Percentiles rank a stretch among this genome's conserved stretches.
Conservation (phyloP, 441 rosid species). For the Gossypium lobatum region DNA sequence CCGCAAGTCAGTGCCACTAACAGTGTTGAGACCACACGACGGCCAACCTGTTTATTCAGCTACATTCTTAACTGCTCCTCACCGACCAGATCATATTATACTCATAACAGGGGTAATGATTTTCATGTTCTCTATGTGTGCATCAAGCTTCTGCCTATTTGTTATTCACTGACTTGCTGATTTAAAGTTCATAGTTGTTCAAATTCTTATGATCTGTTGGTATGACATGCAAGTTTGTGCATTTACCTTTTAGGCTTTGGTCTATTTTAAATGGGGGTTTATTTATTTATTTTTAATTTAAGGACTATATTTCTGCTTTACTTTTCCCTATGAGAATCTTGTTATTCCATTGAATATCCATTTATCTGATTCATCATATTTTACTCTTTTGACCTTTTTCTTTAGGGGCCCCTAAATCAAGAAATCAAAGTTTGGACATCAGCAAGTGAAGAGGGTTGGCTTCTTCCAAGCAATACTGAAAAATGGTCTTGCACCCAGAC, state of each 20-base stretch:
- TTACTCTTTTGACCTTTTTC: constrained; percentile 9
- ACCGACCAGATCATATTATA: constrained; percentile 77
- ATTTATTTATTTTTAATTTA: background rate
- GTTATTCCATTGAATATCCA: background rate
- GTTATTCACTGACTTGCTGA: constrained; percentile 7
- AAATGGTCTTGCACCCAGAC: constrained; percentile 80
- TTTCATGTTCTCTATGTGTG: background rate
- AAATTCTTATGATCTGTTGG: background rate
- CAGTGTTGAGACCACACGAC: constrained; percentile 72
- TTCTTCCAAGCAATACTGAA: constrained; percentile 63
- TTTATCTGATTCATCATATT: background rate
- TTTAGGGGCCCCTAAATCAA: constrained; percentile 73
- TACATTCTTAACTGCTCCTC: constrained; percentile 65
- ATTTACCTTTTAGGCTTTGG: background rate
- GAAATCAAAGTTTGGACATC: constrained; percentile 88
- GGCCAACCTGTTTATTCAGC: constrained; percentile 79
- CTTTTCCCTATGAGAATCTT: constrained; percentile 7
- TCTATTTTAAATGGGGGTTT: background rate
- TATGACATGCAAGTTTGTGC: background rate
- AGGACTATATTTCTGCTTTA: background rate
- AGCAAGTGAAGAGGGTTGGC: constrained; percentile 79
- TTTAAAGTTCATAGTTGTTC: background rate
- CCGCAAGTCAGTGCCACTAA: constrained; percentile 58
- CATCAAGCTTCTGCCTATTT: constrained; percentile 3
- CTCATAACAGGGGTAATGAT: constrained; percentile 73